Conservation (phyloP, 1,139 yeast species). For the Yamadazyma oceani region DNA sequence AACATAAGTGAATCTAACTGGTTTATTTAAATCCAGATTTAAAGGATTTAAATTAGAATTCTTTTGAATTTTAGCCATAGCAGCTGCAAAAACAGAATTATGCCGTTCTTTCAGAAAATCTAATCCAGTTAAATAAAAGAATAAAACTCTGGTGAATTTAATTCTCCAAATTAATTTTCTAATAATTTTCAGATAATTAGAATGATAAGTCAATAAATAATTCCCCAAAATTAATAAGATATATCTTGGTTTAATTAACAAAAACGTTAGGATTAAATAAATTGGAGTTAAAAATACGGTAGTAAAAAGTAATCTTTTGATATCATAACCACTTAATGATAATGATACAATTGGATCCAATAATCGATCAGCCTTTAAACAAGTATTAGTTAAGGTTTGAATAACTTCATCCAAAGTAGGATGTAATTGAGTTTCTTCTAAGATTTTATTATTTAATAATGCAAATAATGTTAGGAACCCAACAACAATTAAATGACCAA, state of each 20-base stretch:
- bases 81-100: constrained; percentile 53
- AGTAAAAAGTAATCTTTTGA: constrained; percentile 76
- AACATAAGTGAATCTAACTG: constrained; percentile 87
- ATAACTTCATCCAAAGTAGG: constrained; percentile 90
- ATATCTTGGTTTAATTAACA: constrained; percentile 70
- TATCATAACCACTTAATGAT: constrained; percentile 71
- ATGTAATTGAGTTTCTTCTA: constrained; percentile 56
- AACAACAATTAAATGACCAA: constrained; percentile 78
- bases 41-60: constrained; percentile 34
- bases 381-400: constrained; percentile 73
- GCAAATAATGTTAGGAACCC: constrained; percentile 68
- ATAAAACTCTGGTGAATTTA: constrained; percentile 62
- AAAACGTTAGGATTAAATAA: constrained; percentile 66
- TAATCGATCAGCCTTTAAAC: constrained; percentile 73
- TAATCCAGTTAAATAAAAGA: constrained; percentile 83
- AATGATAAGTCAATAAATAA: constrained; percentile 77
- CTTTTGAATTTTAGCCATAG: constrained; percentile 60
- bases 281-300: constrained; percentile 83
- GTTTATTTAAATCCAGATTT: constrained; percentile 37
- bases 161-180: constrained; percentile 84
- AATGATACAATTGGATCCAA: constrained; percentile 74
- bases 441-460: constrained; percentile 49
- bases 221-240: constrained; percentile 61
- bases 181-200: constrained; percentile 78
- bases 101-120: constrained; percentile 65